Conservation (phyloP, 192 early-diverging fungal genomes). For the Entomortierella lignicola region DNA sequence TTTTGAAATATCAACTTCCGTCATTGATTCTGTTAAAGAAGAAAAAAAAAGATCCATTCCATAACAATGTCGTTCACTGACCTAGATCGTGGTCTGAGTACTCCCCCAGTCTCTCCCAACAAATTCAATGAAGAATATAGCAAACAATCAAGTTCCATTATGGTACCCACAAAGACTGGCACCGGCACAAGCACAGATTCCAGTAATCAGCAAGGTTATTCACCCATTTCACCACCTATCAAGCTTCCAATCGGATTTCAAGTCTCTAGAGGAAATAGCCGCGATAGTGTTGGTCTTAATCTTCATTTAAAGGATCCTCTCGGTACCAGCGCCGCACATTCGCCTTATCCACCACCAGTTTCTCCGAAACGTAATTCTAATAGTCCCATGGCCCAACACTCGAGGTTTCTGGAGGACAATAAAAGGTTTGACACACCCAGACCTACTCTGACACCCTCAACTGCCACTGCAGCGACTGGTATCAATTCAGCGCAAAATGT, state of each 20-base stretch:
- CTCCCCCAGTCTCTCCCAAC: conserved; percentile 30
- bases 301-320: background rate
- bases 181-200: background rate
- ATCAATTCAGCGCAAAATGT: background rate
- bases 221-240: conserved; percentile 7
- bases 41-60: background rate
- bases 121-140: background rate
- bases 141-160: background rate
- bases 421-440: conserved; percentile 45
- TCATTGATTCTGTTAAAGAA: background rate
- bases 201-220: background rate
- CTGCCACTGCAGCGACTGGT: background rate
- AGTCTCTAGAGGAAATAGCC: conserved; percentile 23
- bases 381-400: conserved; percentile 35
- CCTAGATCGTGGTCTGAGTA: conserved; percentile 31
- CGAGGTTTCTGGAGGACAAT: conserved; percentile 36
- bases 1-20: background rate
- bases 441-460: conserved; percentile 21
- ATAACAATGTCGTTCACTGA: conserved; percentile 41
- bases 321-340: background rate
- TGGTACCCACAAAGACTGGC: background rate
- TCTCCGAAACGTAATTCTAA: conserved; percentile 24
- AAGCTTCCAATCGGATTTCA: conserved; percentile 22
- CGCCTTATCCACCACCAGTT: conserved; percentile 28
- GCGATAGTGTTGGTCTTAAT: conserved; percentile 16